These are phyloP conservation scores for Nakazawaea holstii DNA, from an alignment of 805 yeast species.

Conservation along the genomic window DNA sequence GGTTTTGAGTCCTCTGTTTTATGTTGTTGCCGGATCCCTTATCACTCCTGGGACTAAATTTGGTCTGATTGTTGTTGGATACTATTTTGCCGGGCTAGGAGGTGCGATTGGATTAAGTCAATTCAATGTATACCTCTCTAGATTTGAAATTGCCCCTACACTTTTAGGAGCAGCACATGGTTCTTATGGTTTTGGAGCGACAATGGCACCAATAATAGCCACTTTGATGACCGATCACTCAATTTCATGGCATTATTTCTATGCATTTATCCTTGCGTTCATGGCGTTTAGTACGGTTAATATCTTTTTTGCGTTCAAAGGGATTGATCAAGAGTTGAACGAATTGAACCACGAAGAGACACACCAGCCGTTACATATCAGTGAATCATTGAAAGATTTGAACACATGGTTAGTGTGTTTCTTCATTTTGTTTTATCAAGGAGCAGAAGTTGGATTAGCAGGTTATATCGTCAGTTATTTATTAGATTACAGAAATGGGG, in stretches of 20 bases:
- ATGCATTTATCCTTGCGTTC: slow-evolving; percentile 37
- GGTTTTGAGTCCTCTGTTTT: slow-evolving; percentile 30
- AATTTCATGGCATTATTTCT: slow-evolving; percentile 48
- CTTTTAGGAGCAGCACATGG: slow-evolving; percentile 66
- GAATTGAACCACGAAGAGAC: slow-evolving; percentile 25
- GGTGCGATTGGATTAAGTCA: slow-evolving; percentile 44
- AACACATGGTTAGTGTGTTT: slow-evolving; percentile 44
- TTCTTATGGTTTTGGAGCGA: slow-evolving; percentile 67
- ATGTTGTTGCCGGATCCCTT: slow-evolving; percentile 36
- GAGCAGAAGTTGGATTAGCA: slow-evolving; percentile 64
- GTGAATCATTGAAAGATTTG: slow-evolving; percentile 24
- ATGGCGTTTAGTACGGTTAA: slow-evolving; percentile 28
- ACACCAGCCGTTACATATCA: slow-evolving; percentile 3
- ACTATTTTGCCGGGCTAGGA: slow-evolving; percentile 53
- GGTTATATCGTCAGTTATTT: slow-evolving; percentile 69
- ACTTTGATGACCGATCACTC: slow-evolving; percentile 46
- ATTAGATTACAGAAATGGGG: slow-evolving; percentile 48
- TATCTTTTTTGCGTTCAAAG: slow-evolving; percentile 38
- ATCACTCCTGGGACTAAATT: slow-evolving; percentile 43
- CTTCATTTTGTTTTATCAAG: slow-evolving; percentile 58
- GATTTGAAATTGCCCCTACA: slow-evolving; percentile 47
- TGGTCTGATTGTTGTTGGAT: slow-evolving; percentile 42
- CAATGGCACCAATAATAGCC: slow-evolving; percentile 61
- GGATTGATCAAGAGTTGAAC: slow-evolving; percentile 39
- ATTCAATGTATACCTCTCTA: slow-evolving; percentile 43